These are phyloP conservation scores for Erodium moschatum DNA, from an alignment of 441 rosid species.

Conservation along the genomic window DNA sequence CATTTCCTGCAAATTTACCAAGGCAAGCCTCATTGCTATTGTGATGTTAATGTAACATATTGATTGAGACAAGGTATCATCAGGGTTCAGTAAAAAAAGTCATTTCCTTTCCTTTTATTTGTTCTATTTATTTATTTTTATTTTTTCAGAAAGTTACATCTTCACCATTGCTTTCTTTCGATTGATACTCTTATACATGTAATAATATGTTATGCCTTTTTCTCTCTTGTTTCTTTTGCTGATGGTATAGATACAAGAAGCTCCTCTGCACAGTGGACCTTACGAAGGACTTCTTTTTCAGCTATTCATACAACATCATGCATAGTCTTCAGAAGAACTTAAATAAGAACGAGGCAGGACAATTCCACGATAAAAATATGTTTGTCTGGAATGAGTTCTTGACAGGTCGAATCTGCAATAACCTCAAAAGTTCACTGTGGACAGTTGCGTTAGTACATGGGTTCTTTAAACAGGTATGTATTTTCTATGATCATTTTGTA, in stretches of 20 bases:
- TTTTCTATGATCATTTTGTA: background rate
- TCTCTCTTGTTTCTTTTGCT: conserved; percentile 23
- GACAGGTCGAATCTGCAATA: conserved; percentile 79
- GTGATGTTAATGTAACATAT: conserved; percentile 46
- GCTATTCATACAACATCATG: conserved; percentile 93
- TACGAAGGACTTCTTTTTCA: conserved; percentile 93
- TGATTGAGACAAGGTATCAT: conserved; percentile 66
- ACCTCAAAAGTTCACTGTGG: conserved; percentile 80
- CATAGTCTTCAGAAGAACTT: conserved; percentile 83
- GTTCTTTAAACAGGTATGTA: conserved; percentile 83
- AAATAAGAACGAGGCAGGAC: conserved; percentile 56
- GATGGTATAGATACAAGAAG: conserved; percentile 78
- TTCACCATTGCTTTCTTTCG: conserved; percentile 14
- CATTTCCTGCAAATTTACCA: conserved; percentile 34
- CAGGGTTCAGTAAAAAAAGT: conserved; percentile 45
- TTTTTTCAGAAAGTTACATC: conserved; percentile 19
- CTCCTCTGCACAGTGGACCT: conserved; percentile 84
- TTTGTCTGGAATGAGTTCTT: conserved; percentile 98
- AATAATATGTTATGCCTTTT: conserved; percentile 22
- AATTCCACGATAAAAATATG: conserved; percentile 72
- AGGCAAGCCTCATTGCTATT: conserved; percentile 56
- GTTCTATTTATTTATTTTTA: conserved; percentile 12
- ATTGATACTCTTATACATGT: conserved; percentile 18
- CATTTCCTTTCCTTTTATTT: conserved; percentile 22
- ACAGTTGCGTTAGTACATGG: conserved; percentile 97